Percentiles rank a stretch among this genome's conserved stretches.
phyloP scores from a whole-genome alignment of 495 filamentous ascomycete species.

The Neurospora tetraspora region DNA sequence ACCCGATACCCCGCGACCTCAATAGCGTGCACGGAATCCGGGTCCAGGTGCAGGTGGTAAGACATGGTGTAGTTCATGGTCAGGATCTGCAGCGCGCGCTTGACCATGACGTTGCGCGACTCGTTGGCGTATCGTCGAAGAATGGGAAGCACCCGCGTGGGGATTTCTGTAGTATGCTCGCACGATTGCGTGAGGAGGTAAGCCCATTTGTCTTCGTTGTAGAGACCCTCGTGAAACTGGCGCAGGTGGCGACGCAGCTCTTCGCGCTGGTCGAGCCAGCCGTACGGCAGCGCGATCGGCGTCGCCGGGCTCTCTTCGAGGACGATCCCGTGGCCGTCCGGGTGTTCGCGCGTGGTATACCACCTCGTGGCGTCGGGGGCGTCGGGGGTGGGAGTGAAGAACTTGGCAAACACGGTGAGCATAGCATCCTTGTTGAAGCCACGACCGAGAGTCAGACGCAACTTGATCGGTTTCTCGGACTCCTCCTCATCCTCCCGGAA shows the following conservation, averaged over 20 bases:
- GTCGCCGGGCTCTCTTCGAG: conserved; percentile 26
- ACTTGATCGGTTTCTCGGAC: background rate
- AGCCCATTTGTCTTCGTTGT: background rate
- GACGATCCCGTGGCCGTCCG: conserved; percentile 17
- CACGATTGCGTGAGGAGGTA: background rate
- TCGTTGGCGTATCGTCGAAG: conserved; percentile 29
- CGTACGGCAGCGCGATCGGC: conserved; percentile 30
- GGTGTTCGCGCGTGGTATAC: conserved; percentile 34
- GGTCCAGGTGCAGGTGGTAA: conserved; percentile 36
- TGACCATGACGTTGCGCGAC: conserved; percentile 31
- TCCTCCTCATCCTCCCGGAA: background rate
- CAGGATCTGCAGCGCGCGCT: conserved; percentile 36
- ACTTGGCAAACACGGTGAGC: conserved; percentile 19
- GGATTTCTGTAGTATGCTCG: conserved; percentile 22
- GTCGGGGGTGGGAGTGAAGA: conserved; percentile 33
- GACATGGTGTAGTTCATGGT: conserved; percentile 43
- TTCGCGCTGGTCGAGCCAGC: conserved; percentile 2
- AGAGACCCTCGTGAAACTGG: background rate
- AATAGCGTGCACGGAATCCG: conserved; percentile 25
- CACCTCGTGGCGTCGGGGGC: conserved; percentile 20
- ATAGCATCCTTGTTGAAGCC: background rate
- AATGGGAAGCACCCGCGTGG: conserved; percentile 30
- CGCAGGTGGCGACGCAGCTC: conserved; percentile 17
- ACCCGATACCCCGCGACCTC: conserved; percentile 19
- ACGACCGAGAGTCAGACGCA: background rate